A percentile compares a stretch with the other conserved stretches of the same genome.
phyloP scores from a whole-genome alignment of 805 yeast species.

The Yarrowia sp. region DNA sequence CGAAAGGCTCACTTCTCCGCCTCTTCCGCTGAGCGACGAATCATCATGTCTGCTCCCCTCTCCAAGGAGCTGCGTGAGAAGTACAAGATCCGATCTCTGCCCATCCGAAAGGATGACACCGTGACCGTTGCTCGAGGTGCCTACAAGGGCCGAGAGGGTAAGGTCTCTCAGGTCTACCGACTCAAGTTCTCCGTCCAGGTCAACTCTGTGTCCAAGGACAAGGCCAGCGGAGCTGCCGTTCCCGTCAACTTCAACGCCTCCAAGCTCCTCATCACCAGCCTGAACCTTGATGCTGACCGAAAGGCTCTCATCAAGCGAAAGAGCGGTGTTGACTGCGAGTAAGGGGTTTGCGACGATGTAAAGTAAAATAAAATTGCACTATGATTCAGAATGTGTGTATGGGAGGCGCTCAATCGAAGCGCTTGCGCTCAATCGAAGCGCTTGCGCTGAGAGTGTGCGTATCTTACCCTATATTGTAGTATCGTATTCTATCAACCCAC shows the following conservation, averaged over 20 bases:
- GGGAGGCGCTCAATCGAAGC: too few relatives aligned
- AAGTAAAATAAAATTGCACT: conserved; percentile 27
- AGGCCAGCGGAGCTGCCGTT: conserved; percentile 95
- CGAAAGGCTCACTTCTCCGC: conserved; percentile 99
- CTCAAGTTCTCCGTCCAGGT: conserved; percentile 94
- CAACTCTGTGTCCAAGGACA: conserved; percentile 96
- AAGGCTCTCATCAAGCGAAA: conserved; percentile 95
- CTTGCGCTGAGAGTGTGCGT: too few relatives aligned
- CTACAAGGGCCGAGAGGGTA: conserved; percentile 99
- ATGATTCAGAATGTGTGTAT: neutral
- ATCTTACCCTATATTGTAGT: too few relatives aligned
- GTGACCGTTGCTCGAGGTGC: conserved; percentile 97
- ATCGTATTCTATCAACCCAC: too few relatives aligned
- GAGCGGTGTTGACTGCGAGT: conserved; percentile 92
- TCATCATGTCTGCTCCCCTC: conserved; percentile 94
- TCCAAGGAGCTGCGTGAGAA: conserved; percentile 98
- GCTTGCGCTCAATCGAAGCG: too few relatives aligned
- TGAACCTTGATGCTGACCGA: conserved; percentile 98
- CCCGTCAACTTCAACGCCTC: conserved; percentile 98
- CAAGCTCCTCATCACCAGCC: conserved; percentile 97
- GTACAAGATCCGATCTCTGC: conserved; percentile 93
- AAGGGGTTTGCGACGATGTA: conserved; percentile 40
- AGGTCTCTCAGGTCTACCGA: conserved; percentile 97
- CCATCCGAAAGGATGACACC: conserved; percentile 97
- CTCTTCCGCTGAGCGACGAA: conserved; percentile 94